These are phyloP conservation scores for Echinochloa phyllopogon DNA, from an alignment of 176 grass and related monocot genomes.

Conservation along the genomic window DNA sequence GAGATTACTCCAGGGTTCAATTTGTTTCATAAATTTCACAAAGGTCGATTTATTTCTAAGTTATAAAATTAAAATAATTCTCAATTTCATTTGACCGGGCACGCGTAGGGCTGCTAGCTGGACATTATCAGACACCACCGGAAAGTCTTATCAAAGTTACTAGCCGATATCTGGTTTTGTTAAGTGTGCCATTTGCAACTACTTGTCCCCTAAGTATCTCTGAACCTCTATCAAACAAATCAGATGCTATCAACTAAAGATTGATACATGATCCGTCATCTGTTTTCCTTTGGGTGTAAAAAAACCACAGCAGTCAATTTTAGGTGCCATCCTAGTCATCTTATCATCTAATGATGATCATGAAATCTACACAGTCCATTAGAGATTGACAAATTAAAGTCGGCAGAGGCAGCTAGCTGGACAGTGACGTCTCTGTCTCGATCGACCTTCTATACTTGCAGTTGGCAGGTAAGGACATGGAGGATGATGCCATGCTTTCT, in stretches of 20 bases:
- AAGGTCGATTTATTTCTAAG: not conserved
- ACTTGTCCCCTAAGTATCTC: conserved; percentile 45
- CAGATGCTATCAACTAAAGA: conserved; percentile 16
- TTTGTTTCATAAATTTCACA: not conserved
- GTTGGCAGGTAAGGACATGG: conserved; percentile 36
- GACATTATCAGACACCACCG: not conserved
- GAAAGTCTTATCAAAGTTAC: not conserved
- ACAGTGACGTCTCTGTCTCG: conserved; percentile 14
- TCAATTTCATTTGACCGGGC: not conserved
- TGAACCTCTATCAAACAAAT: not conserved
- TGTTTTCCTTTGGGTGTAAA: not conserved
- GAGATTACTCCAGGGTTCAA: not conserved
- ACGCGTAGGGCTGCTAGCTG: too few species aligned
- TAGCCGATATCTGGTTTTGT: not conserved
- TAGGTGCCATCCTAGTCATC: conserved; percentile 50
- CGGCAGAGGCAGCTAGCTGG: not conserved
- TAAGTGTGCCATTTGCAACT: not conserved
- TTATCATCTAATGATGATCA: conserved; percentile 52
- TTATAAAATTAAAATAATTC: not conserved
- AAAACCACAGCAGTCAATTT: conserved; percentile 39
- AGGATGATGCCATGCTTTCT: conserved; percentile 32
- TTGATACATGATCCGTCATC: not conserved
- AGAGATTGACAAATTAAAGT: conserved; percentile 13
- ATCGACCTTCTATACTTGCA: not conserved
- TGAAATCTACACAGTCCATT: conserved; percentile 12